Base-by-base conservation (phyloP, 148 eudicot species). In the Vaccinium myrtillus region DNA sequence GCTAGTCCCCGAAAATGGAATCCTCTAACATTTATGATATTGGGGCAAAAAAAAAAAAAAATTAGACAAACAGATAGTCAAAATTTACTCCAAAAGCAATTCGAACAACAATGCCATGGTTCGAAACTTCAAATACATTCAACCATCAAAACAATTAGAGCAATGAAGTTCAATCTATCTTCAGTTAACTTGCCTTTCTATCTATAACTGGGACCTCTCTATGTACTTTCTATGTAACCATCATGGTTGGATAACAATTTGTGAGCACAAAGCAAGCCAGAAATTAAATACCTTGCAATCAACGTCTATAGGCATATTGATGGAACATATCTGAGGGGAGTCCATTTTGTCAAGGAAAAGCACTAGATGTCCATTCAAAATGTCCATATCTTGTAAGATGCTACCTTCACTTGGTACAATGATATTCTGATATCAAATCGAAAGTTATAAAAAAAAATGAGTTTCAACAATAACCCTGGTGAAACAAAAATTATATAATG, bases 311-410 rank as follows among this genome's bases (percentile, higher is more conserved):
- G 97, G 98, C 88, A 96, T 84, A 81, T 91, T 75, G 82, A 94
- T 85, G 50, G 97, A 96, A 83, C 97, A 96, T 80, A 92, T 92
- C 77, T 81, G 61, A 79, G 95, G 88, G 61, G 90, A 91, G 51
- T 92, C 98, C 73, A 89, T 90, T 86, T 85, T 85, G 82, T 90
- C 92, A 79, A 93, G 88, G 76, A 54, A 87, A 53, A 94, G 95
- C 84, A 96, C 99, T 83, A 94, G 82, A 91, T 96, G 93, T 78
- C 86, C 89, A 65, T 91, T 87, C 73, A 93, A 93, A 81, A 96
- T 88, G 89, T 96, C 99, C 97, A 96, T 94, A 83, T 96, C 98
- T 76, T 85, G 91, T 65, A 96, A 85, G 89, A 84, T 89, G 82
- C 87, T 85, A 81, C 89, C 98, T 87, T 96, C 91, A 75, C 89